Percentiles rank a stretch among this genome's conserved stretches.
Conservation (phyloP, 805 yeast genomes). For the Barnettozyma vustinii region DNA sequence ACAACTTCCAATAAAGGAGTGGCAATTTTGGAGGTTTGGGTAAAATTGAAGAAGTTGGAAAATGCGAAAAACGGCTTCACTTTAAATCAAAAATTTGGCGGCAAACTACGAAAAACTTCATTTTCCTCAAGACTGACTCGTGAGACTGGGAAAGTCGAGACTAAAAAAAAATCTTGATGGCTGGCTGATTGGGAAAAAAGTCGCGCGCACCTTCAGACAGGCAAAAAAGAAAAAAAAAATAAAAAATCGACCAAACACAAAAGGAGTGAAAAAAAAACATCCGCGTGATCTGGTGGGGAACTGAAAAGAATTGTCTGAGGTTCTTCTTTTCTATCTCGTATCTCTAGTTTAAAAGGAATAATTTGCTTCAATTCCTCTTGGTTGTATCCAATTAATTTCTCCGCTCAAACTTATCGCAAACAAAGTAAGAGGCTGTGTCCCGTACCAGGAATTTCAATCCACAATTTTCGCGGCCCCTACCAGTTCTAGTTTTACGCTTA, state of each 20-base stretch:
- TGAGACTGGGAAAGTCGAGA: not conserved
- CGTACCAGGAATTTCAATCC: not conserved
- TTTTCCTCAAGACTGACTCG: not conserved
- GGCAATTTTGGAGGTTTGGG: not conserved
- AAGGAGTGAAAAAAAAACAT: not conserved
- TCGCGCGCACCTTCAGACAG: not conserved
- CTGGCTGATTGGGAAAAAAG: not conserved
- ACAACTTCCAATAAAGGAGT: not conserved
- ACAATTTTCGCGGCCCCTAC: not conserved
- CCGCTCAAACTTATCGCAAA: too few species aligned
- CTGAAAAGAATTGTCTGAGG: too few species aligned
- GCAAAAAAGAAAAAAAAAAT: too few species aligned
- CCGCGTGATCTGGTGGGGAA: too few species aligned
- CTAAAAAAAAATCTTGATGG: not conserved
- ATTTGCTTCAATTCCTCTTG: too few species aligned
- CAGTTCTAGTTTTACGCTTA: not conserved
- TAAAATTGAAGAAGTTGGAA: not conserved
- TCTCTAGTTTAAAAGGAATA: too few species aligned
- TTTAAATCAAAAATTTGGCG: not conserved
- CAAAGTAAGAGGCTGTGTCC: too few species aligned
- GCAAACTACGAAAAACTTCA: not conserved
- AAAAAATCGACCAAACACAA: not conserved
- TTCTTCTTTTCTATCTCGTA: too few species aligned
- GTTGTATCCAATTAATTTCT: too few species aligned
- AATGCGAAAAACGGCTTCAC: not conserved